Evolutionary conservation across 2,329 filamentous ascomycete species (phyloP), one percentile per base, ranked within the genome.

Genomic region (Cladosporium oxysporum): DNA sequence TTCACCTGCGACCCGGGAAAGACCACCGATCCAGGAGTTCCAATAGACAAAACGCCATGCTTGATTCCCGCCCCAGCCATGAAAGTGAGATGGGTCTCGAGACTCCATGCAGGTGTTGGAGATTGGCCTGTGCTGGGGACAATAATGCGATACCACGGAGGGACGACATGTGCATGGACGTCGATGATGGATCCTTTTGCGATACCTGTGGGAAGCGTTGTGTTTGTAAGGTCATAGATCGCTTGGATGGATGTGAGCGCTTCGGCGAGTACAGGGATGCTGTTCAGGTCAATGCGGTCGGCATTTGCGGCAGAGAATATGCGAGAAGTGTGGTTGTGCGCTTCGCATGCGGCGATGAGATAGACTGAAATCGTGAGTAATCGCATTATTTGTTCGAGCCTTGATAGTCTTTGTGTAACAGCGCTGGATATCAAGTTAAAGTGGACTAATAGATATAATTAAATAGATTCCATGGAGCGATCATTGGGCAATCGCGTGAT

Each of bases 141-240:
- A 23, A 78, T 72, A 41, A 66, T 66, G 10, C 73, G 73, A 66
- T 68, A 68, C 60, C 78, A 79, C 72, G 75, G 77, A 4, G 69
- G 60, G 2, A 77, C 76, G 5, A 78, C 74, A 29, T 79, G 77
- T 11, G 73, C 75, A 66, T 79, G 77, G 0, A 76, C 75, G 66
- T 79, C 77, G 59, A 79, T 73, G 16, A 72, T 70, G 10, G 67
- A 71, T 21, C 73, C 73, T 12, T 66, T 61, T 64, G 65, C 12
- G 31, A 58, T 62, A 73, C 44, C 62, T 29, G 65, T 7, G 5
- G 66, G 57, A 12, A 66, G 75, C 16, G 33, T 29, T 6, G 62
- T 16, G 26, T 66, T 53, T 29, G 50, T 29, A 10, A 60, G 62
- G 14, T 66, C 31, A 11, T 70, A 71, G 44, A 78, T 68, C 8